Base-by-base conservation (phyloP, 352 stramenopile genomes). In the Phytophthora multivora region DNA sequence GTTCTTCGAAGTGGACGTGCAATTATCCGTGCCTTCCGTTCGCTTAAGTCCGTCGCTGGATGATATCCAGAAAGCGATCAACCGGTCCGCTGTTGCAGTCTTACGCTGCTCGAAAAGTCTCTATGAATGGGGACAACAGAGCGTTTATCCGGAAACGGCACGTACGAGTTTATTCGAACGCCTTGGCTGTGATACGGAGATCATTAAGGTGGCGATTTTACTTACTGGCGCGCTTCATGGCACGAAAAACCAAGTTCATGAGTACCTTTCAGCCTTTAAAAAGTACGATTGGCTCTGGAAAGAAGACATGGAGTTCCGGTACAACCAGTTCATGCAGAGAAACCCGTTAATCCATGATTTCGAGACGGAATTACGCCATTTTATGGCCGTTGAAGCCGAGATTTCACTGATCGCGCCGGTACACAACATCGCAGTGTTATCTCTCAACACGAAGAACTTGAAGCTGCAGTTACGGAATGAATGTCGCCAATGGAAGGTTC, bases 241-340 rank as follows among this genome's bases (percentile, higher is more conserved):
- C 23, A 95, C 87, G 10, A 91, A 91, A 56, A 93, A 95, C 39
- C 82, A 94, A 31, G 86, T 95, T 0, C 79, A 91, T 35, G 83
- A 93, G 13, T 95, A 93, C 58, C 67, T 95, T 11, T 71, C 73
- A 6, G 73, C 74, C n/a, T 96, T 96, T 47, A 90, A 89, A 51
- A 89, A 93, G 55, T 96, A 96, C 60, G 87, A 96, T 55, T 96
- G 88, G 88, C 79, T 96, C 2, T 96, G 88, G 88, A 94, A 93
- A 58, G 86, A 95, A 57, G 88, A 96, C 58, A 95, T 90, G 83
- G 86, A 95, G 61, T 86, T 89, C 49, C 75, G 76, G 3, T 95
- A 95, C 62, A 88, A 88, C 31, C 79, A 93, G 43, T 96, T 96
- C 59, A 91, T 92, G 72, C 83, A 89, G 51, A 66, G 78, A 8